These are phyloP conservation scores for Podochytrium sp. DNA, from an alignment of 192 early-diverging fungal genomes.

Conservation along the genomic window DNA sequence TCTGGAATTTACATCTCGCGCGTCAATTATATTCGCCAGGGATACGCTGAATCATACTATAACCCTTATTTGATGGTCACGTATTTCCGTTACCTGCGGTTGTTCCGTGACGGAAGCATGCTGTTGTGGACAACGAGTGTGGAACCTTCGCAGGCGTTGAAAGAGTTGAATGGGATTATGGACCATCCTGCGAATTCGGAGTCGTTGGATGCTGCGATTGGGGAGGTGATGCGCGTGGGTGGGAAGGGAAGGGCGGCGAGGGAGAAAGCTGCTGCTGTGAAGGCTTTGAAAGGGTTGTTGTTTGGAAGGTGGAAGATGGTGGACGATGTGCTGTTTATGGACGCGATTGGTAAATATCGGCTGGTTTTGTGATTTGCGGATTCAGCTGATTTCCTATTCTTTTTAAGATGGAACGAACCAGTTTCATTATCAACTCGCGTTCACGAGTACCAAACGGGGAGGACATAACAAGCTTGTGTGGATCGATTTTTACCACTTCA, in stretches of 20 bases:
- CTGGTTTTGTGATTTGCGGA: neutral
- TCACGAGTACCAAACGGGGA: constrained; percentile 17
- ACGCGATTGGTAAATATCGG: neutral
- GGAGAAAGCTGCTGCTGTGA: constrained; percentile 6
- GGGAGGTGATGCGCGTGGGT: neutral
- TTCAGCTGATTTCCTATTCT: neutral
- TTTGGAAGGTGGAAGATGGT: constrained; percentile 16
- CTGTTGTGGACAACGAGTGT: constrained; percentile 25
- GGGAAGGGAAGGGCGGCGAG: neutral
- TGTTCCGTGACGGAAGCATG: constrained; percentile 29
- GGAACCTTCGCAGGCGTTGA: constrained; percentile 26
- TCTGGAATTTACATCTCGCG: constrained; percentile 33
- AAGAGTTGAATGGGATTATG: constrained; percentile 17
- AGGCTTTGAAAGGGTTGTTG: constrained; percentile 24
- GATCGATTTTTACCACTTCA: constrained; percentile 29
- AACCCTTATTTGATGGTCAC: constrained; percentile 34
- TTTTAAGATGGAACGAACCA: neutral
- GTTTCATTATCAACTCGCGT: constrained; percentile 15
- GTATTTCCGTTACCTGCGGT: constrained; percentile 29
- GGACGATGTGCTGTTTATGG: constrained; percentile 12
- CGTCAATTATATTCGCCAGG: constrained; percentile 34
- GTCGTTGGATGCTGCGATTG: constrained; percentile 4
- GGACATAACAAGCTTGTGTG: constrained; percentile 33
- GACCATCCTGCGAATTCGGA: neutral
- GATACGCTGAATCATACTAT: constrained; percentile 21